Percentiles rank a stretch among this genome's conserved stretches.
Conservation (phyloP, 2,329 filamentous ascomycete species). For the Metarhizium humberi region DNA sequence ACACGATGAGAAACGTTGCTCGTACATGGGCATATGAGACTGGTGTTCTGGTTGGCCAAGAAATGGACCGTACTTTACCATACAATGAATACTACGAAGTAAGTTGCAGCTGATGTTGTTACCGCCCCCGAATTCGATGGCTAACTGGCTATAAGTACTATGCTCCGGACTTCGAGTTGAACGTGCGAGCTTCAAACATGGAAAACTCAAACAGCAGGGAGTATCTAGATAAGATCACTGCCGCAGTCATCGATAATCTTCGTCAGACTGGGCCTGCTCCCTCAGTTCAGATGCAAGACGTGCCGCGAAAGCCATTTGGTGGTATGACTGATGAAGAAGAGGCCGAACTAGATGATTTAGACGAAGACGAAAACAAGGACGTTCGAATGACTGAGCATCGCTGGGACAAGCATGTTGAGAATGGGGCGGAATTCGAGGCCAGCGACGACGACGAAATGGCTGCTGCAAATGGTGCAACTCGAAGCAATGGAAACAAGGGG, state of each 20-base stretch:
- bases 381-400: slow-evolving; percentile 70
- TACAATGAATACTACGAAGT: slow-evolving; percentile 94
- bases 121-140: background rate
- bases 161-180: slow-evolving; percentile 79
- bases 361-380: slow-evolving; percentile 82
- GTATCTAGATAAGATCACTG: slow-evolving; percentile 74
- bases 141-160: slow-evolving; percentile 60
- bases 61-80: slow-evolving; percentile 74
- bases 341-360: slow-evolving; percentile 56
- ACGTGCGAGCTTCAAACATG: slow-evolving; percentile 80
- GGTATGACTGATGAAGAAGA: slow-evolving; percentile 60
- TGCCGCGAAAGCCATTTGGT: slow-evolving; percentile 51
- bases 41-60: slow-evolving; percentile 73
- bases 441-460: slow-evolving; percentile 84
- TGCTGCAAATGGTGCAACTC: slow-evolving; percentile 60
- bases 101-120: slow-evolving; percentile 13
- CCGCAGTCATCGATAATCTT: slow-evolving; percentile 76
- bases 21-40: slow-evolving; percentile 97
- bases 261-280: slow-evolving; percentile 78
- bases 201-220: slow-evolving; percentile 83
- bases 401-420: slow-evolving; percentile 69
- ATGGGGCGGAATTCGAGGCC: slow-evolving; percentile 75
- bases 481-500: slow-evolving; percentile 36
- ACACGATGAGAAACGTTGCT: slow-evolving; percentile 94
- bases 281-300: slow-evolving; percentile 83